phyloP scores from a whole-genome alignment of 768 basidiomycete genomes.

The Russula vinacea region DNA sequence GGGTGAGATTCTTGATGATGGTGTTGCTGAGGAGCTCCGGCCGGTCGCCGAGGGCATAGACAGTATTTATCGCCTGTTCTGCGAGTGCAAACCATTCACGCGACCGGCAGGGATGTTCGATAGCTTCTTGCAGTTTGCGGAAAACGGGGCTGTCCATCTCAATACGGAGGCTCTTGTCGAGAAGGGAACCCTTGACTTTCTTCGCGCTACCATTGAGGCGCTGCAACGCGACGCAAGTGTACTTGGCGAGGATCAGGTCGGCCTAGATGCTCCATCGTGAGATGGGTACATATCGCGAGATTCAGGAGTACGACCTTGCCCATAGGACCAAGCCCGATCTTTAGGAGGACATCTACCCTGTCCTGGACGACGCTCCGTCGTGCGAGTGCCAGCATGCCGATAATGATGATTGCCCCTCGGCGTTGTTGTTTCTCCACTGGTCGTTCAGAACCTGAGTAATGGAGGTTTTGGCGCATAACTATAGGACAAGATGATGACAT shows the following conservation, averaged over 20 bases:
- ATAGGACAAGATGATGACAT: not conserved
- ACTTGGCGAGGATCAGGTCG: conserved; percentile 86
- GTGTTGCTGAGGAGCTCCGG: conserved; percentile 80
- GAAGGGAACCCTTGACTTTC: conserved; percentile 93
- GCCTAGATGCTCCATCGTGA: conserved; percentile 44
- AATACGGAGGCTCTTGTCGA: conserved; percentile 80
- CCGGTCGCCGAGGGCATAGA: conserved; percentile 91
- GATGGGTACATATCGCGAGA: not conserved
- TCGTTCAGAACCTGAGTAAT: conserved; percentile 59
- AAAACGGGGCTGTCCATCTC: conserved; percentile 89
- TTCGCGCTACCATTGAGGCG: conserved; percentile 92
- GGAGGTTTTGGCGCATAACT: not conserved
- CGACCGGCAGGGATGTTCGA: conserved; percentile 75
- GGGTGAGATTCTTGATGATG: conserved; percentile 79
- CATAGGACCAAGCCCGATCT: conserved; percentile 77
- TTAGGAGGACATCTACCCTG: conserved; percentile 78
- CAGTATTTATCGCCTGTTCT: conserved; percentile 94
- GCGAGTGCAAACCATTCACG: conserved; percentile 97
- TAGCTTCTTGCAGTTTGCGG: conserved; percentile 71
- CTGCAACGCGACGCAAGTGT: conserved; percentile 91
- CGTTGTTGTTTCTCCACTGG: conserved; percentile 79
- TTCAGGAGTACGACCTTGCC: conserved; percentile 59
- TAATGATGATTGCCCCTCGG: conserved; percentile 90
- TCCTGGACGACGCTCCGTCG: conserved; percentile 75
- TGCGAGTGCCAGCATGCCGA: conserved; percentile 95